Conservation (phyloP, 345 rosid genomes). For the Microcos paniculata region DNA sequence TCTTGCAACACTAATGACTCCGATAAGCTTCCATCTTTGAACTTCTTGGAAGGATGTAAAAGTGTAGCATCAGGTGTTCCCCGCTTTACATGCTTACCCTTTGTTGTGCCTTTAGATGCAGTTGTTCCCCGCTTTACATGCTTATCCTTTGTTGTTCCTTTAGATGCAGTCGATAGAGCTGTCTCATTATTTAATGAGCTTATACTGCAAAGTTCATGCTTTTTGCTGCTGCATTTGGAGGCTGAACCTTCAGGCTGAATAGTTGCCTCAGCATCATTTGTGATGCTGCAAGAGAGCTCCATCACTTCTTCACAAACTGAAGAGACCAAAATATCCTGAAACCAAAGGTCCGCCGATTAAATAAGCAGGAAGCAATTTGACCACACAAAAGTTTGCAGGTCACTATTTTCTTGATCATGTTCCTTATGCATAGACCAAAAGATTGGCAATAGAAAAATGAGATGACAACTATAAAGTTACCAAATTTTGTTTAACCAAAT, state of each 20-base stretch:
- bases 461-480: neutral
- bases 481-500: neutral
- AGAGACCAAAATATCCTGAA: neutral
- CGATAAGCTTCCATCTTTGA: neutral
- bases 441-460: neutral
- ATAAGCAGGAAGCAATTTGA: neutral
- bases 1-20: neutral
- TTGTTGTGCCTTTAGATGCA: too few species aligned
- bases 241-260: neutral
- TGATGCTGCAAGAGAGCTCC: neutral
- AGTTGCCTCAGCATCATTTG: neutral
- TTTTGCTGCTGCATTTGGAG: neutral
- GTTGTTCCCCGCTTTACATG: neutral
- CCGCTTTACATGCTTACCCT: too few species aligned
- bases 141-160: neutral
- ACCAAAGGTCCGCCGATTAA: neutral
- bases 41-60: neutral
- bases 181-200: neutral
- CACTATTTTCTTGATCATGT: neutral
- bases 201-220: neutral
- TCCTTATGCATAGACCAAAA: neutral
- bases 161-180: neutral
- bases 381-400: neutral
- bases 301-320: neutral
- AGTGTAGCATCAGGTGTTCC: neutral